Percentiles rank a stretch among this genome's conserved stretches.
phyloP scores from a whole-genome alignment of 768 basidiomycete species.

The Suillus subaureus region DNA sequence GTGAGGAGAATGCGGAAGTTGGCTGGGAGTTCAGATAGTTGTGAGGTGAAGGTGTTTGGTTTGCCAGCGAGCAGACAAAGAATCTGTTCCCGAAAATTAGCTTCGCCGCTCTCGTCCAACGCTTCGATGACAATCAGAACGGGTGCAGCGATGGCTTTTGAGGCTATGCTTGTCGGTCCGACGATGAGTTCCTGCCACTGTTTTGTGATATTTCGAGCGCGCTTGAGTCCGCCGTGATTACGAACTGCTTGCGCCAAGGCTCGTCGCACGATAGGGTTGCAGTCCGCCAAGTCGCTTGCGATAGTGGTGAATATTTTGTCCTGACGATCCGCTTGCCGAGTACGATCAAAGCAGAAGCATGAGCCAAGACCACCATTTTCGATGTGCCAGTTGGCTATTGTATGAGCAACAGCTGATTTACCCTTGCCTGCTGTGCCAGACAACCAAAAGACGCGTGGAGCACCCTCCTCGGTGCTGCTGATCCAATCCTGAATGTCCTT shows the following conservation, averaged over 20 bases:
- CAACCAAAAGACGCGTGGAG: no score
- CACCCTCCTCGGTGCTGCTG: no score
- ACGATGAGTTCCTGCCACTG: slow-evolving; percentile 23
- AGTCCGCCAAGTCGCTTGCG: neutral
- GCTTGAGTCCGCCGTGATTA: neutral
- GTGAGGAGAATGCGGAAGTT: slow-evolving; percentile 20
- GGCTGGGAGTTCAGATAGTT: slow-evolving; percentile 3
- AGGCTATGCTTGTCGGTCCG: slow-evolving; percentile 9
- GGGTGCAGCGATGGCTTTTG: slow-evolving; percentile 17
- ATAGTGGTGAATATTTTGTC: slow-evolving; percentile 9
- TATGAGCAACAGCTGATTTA: neutral
- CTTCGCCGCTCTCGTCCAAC: slow-evolving; percentile 20
- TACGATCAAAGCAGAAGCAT: no score
- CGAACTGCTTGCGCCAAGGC: neutral
- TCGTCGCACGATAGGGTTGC: slow-evolving; percentile 6
- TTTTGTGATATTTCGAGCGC: neutral
- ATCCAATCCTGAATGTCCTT: no score
- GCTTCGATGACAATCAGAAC: slow-evolving; percentile 29
- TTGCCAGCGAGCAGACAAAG: slow-evolving; percentile 12
- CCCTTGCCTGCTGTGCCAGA: no score
- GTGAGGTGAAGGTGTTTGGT: neutral
- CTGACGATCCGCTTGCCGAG: neutral
- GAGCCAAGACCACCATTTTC: no score
- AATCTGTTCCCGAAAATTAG: slow-evolving; percentile 9
- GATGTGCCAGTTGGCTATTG: no score